A percentile compares a stretch with the other conserved stretches of the same genome.
Conservation (phyloP, 495 filamentous ascomycete species). For the Talaromyces liani region DNA sequence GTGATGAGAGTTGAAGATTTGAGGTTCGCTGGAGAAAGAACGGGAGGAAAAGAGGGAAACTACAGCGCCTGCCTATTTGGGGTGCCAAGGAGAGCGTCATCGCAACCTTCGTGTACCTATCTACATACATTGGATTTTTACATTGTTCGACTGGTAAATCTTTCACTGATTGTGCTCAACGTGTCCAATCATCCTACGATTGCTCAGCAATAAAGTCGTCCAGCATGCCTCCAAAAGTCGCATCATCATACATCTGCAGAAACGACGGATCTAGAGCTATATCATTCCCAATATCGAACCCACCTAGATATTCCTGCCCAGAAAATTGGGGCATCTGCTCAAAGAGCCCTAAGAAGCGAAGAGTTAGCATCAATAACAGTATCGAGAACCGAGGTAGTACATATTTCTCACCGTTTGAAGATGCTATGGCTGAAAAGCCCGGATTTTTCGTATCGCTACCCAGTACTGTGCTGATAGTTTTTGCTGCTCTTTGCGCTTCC, state of each 20-base stretch:
- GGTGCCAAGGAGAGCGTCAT: neutral
- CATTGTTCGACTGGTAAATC: too few species aligned
- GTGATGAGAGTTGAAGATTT: too few species aligned
- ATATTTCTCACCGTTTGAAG: neutral
- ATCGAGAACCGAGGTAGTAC: neutral
- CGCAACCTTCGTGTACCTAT: too few species aligned
- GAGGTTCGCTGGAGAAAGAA: neutral
- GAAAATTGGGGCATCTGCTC: neutral
- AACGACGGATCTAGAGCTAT: slow-evolving; percentile 2
- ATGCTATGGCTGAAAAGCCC: neutral
- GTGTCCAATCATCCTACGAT: neutral
- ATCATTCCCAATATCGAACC: neutral
- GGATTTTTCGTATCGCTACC: neutral
- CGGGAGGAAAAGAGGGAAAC: neutral
- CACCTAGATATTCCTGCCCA: neutral
- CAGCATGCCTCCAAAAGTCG: neutral
- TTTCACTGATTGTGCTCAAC: too few species aligned
- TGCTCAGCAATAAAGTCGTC: neutral
- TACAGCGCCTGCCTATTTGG: neutral
- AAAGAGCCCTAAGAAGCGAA: neutral
- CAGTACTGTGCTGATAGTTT: neutral
- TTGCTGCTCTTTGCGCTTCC: slow-evolving; percentile 5
- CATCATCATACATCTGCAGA: neutral
- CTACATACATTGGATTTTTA: too few species aligned
- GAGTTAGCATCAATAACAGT: neutral